Evolutionary conservation across 2,329 filamentous ascomycete genomes (phyloP).

Genomic region (Aspergillus intermedius): DNA sequence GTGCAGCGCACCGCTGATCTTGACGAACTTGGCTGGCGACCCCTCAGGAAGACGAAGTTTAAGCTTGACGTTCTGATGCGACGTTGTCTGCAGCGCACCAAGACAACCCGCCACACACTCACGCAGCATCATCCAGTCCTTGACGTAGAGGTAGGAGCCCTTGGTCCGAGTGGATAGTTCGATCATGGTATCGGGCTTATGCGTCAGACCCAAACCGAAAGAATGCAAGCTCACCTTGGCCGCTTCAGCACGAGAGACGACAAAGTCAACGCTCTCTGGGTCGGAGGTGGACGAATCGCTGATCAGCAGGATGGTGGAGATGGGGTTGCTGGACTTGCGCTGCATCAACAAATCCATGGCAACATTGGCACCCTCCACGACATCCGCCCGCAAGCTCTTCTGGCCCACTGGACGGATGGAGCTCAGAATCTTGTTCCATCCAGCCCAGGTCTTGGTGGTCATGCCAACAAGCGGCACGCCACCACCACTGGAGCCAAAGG

Average conservation of each 20-base stretch:
- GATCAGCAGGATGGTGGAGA: slow-evolving; percentile 92
- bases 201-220: slow-evolving; percentile 90
- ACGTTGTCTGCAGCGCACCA: slow-evolving; percentile 83
- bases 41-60: slow-evolving; percentile 91
- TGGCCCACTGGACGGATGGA: slow-evolving; percentile 91
- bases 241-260: slow-evolving; percentile 90
- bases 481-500: slow-evolving; percentile 89
- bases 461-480: slow-evolving; percentile 95
- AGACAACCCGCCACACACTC: slow-evolving; percentile 93
- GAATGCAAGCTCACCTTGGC: slow-evolving; percentile 97
- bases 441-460: slow-evolving; percentile 90
- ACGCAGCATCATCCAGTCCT: slow-evolving; percentile 99
- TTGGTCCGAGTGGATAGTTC: slow-evolving; percentile 93
- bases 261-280: slow-evolving; percentile 92
- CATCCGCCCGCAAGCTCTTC: slow-evolving; percentile 92
- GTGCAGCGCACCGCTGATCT: slow-evolving; percentile 92
- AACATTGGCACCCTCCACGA: slow-evolving; percentile 94
- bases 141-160: slow-evolving; percentile 95
- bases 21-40: slow-evolving; percentile 95
- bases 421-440: slow-evolving; percentile 78
- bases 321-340: slow-evolving; percentile 88
- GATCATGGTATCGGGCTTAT: slow-evolving; percentile 98
- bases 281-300: slow-evolving; percentile 96
- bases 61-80: slow-evolving; percentile 97
- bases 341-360: slow-evolving; percentile 99